Percentiles rank a stretch among this genome's conserved stretches.
Evolutionary conservation across 352 stramenopile species (phyloP).

Genomic region (Thalassiosira hispida): DNA sequence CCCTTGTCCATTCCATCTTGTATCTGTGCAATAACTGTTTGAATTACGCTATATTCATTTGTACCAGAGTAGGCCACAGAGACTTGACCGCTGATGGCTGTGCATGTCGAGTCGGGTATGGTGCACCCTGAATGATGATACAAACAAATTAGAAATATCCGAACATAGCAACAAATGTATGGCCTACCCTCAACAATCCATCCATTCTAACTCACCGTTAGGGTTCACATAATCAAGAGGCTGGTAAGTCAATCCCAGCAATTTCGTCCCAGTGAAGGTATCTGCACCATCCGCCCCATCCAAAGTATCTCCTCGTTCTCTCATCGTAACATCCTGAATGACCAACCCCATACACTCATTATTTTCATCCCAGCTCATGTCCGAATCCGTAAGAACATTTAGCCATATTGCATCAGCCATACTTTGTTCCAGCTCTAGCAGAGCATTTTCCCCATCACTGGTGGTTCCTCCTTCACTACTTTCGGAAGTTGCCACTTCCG

Average conservation of each 20-base stretch:
- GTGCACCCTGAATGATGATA: slow-evolving; percentile 27
- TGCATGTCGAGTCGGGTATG: slow-evolving; percentile 26
- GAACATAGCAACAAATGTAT: no score
- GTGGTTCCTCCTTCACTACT: neutral
- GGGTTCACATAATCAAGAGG: slow-evolving; percentile 43
- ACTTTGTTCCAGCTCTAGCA: slow-evolving; percentile 25
- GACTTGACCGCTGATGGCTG: slow-evolving; percentile 32
- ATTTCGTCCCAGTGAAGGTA: slow-evolving; percentile 27
- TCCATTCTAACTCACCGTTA: slow-evolving; percentile 19
- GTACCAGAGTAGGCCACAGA: slow-evolving; percentile 42
- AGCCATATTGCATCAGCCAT: slow-evolving; percentile 42
- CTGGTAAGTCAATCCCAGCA: slow-evolving; percentile 37
- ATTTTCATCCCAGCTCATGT: slow-evolving; percentile 36
- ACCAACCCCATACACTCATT: slow-evolving; percentile 36
- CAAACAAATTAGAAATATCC: neutral
- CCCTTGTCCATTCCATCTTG: slow-evolving; percentile 31
- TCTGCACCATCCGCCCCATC: neutral
- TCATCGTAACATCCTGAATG: slow-evolving; percentile 16
- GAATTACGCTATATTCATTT: slow-evolving; percentile 42
- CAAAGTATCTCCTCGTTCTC: slow-evolving; percentile 1
- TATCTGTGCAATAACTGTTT: slow-evolving; percentile 18
- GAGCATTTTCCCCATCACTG: neutral
- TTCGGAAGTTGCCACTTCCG: neutral
- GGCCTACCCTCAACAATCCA: neutral
- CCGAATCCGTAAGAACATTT: slow-evolving; percentile 19